Percentiles rank a stretch among this genome's conserved stretches.
phyloP scores from a whole-genome alignment of 768 basidiomycete genomes.

The Termitomyces sp. region DNA sequence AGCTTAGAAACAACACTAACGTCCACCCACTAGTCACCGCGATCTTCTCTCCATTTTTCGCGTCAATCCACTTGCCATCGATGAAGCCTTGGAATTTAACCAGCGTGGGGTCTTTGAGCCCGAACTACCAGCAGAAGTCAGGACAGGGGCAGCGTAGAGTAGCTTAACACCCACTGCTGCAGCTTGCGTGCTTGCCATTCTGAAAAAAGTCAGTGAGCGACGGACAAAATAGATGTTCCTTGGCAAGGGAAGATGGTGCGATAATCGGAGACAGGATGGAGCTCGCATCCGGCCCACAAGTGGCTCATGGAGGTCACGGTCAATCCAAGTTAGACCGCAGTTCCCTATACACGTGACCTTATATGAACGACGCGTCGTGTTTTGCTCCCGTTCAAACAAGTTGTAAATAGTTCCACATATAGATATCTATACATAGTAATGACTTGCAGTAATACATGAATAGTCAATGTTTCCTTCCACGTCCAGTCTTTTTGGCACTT shows the following conservation, averaged over 20 bases:
- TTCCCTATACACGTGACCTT: constrained; percentile 8
- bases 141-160: neutral
- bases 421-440: neutral
- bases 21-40: constrained; percentile 66
- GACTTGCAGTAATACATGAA: neutral
- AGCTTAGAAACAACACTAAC: neutral
- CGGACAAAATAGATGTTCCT: constrained; percentile 16
- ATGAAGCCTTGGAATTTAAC: constrained; percentile 77
- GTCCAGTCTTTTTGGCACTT: constrained; percentile 27
- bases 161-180: constrained; percentile 26
- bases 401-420: neutral
- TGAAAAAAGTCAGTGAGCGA: constrained; percentile 19
- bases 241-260: constrained; percentile 25
- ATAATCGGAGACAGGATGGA: constrained; percentile 20
- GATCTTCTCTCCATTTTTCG: constrained; percentile 70
- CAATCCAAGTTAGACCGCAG: neutral
- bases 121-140: constrained; percentile 44
- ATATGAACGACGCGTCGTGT: neutral
- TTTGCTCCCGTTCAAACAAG: neutral
- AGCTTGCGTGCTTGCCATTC: constrained; percentile 62
- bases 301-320: constrained; percentile 9
- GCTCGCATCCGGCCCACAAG: constrained; percentile 15
- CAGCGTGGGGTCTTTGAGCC: constrained; percentile 73
- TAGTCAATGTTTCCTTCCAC: constrained; percentile 19
- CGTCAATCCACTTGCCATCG: constrained; percentile 83